Evolutionary conservation across 495 filamentous ascomycete genomes (phyloP).

Genomic region (Pyrenula aspistea): DNA sequence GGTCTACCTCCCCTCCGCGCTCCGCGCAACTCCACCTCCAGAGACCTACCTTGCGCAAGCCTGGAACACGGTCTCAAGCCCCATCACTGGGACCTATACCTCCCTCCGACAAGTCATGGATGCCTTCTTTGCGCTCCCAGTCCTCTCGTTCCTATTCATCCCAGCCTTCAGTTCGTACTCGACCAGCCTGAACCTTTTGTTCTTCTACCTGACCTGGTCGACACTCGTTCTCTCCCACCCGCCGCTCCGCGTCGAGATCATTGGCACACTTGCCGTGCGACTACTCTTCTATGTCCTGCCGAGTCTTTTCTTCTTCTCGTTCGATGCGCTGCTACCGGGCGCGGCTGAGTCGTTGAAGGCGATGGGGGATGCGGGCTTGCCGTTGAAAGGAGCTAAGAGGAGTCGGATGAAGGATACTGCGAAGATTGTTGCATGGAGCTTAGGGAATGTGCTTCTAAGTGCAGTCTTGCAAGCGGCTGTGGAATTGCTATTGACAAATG

Average conservation of each 20-base stretch:
- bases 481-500: conserved; percentile 40
- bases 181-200: conserved; percentile 71
- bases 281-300: conserved; percentile 62
- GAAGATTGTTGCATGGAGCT: conserved; percentile 37
- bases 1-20: neutral
- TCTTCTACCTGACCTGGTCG: conserved; percentile 86
- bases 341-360: conserved; percentile 56
- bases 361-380: conserved; percentile 51
- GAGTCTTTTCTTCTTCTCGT: conserved; percentile 57
- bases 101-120: conserved; percentile 28
- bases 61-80: neutral
- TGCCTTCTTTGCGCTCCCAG: conserved; percentile 56
- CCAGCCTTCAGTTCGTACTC: conserved; percentile 48
- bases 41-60: neutral
- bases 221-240: conserved; percentile 69
- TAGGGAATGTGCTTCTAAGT: conserved; percentile 55
- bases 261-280: conserved; percentile 56
- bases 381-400: conserved; percentile 37
- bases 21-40: neutral
- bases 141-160: conserved; percentile 51
- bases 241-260: conserved; percentile 63
- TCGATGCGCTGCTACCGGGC: conserved; percentile 59
- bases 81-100: neutral
- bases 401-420: conserved; percentile 17
- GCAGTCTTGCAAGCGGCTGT: conserved; percentile 42